Base-by-base conservation (phyloP, 2,329 filamentous ascomycete species). In the Alternaria dauci region DNA sequence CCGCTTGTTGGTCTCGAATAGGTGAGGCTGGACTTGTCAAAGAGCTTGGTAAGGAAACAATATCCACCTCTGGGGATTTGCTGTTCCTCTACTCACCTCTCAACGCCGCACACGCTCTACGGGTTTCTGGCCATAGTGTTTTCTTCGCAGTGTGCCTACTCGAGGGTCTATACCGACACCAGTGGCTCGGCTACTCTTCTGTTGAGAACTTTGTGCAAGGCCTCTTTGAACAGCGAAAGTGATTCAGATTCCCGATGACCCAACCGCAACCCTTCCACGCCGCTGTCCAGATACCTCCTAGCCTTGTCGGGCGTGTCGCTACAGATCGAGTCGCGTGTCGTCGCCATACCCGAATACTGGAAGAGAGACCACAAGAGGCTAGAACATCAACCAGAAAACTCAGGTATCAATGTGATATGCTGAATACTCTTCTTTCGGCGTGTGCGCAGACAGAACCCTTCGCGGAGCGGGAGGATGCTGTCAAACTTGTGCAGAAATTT, bases 251-350 rank as follows among this genome's bases (percentile, higher is more conserved):
- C 30, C 36, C 12, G 18, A 62, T 59, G 60, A 14, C 28, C 11
- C 20, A 7, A 9, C 30, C 23, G 16, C 12, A 28, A 28, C 14
- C 36, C 30, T 62, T 59, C 30, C 6, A 30, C 16, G 52, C 30
- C 12, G n/a, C 20, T 38, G 25, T 62, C 47, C 30, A 55, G 6
- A 25, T 56, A 25, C 42, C 36, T 3, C 12, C 41, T 7, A 28
- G 18, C 2, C 34, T 55, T 23, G 6, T 20, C 2, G 52, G 36
- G 4, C 47, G n/a, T 4, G 36, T 50, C 18, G 38, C 59, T 18
- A 59, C 52, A 12, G 52, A 59, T 9, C 48, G 56, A 54, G 25
- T 55, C 32, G 56, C 46, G 23, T 55, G 52, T 23, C 41, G 34
- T 23, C 36, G 26, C 1, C 18, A 47, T 25, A 55, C 47, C 14